Percentiles rank a stretch among this genome's conserved stretches.
These are phyloP conservation scores for Colletotrichum noveboracense DNA, from an alignment of 2,329 filamentous ascomycete species.

Conservation along the genomic window DNA sequence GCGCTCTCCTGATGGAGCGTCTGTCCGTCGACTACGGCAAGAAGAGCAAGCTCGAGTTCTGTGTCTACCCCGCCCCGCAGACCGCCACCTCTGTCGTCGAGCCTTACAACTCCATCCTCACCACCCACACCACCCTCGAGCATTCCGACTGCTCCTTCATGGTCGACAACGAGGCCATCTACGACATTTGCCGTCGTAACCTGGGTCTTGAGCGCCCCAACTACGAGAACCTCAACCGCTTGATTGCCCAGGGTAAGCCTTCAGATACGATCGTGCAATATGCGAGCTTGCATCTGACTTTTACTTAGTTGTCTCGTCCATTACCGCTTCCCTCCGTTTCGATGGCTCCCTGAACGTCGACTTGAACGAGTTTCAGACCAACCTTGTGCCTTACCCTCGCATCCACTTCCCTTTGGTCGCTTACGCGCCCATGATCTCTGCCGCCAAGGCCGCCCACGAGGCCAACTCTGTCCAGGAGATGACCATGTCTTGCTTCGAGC, in stretches of 20 bases:
- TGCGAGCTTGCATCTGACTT: constrained; percentile 23
- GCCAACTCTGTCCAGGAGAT: constrained; percentile 98
- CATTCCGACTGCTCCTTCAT: constrained; percentile 99
- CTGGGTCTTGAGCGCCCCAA: constrained; percentile 96
- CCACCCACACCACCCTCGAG: constrained; percentile 98
- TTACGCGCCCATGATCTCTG: constrained; percentile 92
- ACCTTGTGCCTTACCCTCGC: constrained; percentile 97
- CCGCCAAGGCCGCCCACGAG: constrained; percentile 95
- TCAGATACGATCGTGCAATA: neutral
- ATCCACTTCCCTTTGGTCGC: constrained; percentile 99
- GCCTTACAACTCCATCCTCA: constrained; percentile 99
- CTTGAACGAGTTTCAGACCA: constrained; percentile 99
- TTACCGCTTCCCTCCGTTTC: constrained; percentile 97
- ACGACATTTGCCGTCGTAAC: constrained; percentile 98
- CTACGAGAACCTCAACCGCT: constrained; percentile 98
- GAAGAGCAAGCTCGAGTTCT: constrained; percentile 99
- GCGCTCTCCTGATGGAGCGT: constrained; percentile 97
- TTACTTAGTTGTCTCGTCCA: constrained; percentile 86
- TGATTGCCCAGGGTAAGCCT: constrained; percentile 87
- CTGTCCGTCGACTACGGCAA: constrained; percentile 99
- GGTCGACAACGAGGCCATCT: constrained; percentile 99
- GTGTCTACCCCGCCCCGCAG: constrained; percentile 97
- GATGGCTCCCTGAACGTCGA: constrained; percentile 99
- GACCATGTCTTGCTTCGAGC: constrained; percentile 99
- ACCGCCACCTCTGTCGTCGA: constrained; percentile 97